Evolutionary conservation across 2,329 filamentous ascomycete genomes (phyloP), one percentile per base, ranked within the genome.

Genomic region (Lachnellula subtilissima): DNA sequence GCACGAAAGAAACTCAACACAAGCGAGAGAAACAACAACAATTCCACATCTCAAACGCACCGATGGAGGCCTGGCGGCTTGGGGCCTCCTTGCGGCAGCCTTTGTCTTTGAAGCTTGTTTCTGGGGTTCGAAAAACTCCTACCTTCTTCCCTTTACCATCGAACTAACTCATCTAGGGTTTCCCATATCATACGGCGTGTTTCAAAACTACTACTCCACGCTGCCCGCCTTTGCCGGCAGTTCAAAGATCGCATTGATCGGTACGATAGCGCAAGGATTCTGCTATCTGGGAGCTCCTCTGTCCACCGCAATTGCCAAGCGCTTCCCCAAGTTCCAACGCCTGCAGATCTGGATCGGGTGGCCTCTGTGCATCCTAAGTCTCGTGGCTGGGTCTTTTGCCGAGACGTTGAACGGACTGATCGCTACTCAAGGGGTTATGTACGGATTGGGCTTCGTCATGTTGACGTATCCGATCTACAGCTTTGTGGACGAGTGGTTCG

Each of bases 171-270:
- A 9, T 40, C 28, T 40, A 87, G 85, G 85, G 2, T 88, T 89
- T 55, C 82, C 84, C 0, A 84, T 85, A 54, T 78, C 84, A 0
- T 90, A 85, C 67, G 87, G 86, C 45, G 78, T 90, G 23, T 89
- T 90, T 65, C 85, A 89, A 62, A 78, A 85, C 51, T 86, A 87
- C 69, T 89, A 89, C 68, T 79, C 75, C 37, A 78, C 75, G 1
- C 76, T 85, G 55, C 76, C 76, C 4, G 79, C 82, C 1, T 89
- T 89, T 54, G 71, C 72, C 3, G 76, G 43, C 15, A 57, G 53
- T 40, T 73, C 76, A 28, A 73, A 77, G 46, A 82, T 88, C 50
- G 78, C 85, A 32, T 74, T 83, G 11, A 83, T 89, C 53, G 86
- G 86, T 0, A 88, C 85, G 1, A 52, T 60, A n/a, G 59, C 64